A percentile compares a stretch with the other conserved stretches of the same genome.
These are phyloP conservation scores for Brassica rapa DNA, from an alignment of 345 rosid species.

Conservation along the genomic window DNA sequence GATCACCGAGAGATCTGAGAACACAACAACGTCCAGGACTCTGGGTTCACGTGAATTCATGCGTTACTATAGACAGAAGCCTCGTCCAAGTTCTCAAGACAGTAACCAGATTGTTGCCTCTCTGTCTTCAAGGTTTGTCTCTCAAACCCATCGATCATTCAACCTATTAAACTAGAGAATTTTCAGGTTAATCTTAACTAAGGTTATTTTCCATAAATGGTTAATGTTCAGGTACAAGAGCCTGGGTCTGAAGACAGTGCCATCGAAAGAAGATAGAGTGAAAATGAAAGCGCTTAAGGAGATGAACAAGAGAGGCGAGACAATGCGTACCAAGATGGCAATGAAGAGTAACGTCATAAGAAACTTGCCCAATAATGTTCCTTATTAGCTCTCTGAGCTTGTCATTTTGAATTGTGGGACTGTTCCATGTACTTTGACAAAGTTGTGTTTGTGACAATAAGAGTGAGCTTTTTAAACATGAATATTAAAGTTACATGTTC, in stretches of 20 bases:
- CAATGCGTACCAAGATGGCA: slow-evolving; percentile 73
- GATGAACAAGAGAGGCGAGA: slow-evolving; percentile 70
- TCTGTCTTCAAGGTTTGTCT: slow-evolving; percentile 68
- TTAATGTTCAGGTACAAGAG: slow-evolving; percentile 66
- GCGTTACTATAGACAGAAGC: slow-evolving; percentile 91
- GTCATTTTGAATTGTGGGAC: neutral
- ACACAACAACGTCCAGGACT: slow-evolving; percentile 53
- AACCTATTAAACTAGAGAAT: neutral
- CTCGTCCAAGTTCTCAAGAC: slow-evolving; percentile 68
- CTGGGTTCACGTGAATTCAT: slow-evolving; percentile 87
- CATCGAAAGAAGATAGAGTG: slow-evolving; percentile 67
- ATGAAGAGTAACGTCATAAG: slow-evolving; percentile 80
- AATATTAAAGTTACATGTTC: neutral
- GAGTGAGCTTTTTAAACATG: slow-evolving; percentile 5
- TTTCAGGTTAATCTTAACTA: neutral
- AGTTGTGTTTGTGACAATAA: slow-evolving; percentile 17
- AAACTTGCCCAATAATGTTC: slow-evolving; percentile 83
- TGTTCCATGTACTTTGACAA: neutral
- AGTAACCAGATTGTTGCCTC: slow-evolving; percentile 60
- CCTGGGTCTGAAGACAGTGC: slow-evolving; percentile 81
- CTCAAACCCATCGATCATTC: neutral
- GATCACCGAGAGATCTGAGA: slow-evolving; percentile 60
- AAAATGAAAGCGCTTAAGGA: slow-evolving; percentile 76
- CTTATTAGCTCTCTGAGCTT: slow-evolving; percentile 44
- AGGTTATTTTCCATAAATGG: neutral